phyloP scores from a whole-genome alignment of 495 filamentous ascomycete genomes.

The Penicillium subrubescens region DNA sequence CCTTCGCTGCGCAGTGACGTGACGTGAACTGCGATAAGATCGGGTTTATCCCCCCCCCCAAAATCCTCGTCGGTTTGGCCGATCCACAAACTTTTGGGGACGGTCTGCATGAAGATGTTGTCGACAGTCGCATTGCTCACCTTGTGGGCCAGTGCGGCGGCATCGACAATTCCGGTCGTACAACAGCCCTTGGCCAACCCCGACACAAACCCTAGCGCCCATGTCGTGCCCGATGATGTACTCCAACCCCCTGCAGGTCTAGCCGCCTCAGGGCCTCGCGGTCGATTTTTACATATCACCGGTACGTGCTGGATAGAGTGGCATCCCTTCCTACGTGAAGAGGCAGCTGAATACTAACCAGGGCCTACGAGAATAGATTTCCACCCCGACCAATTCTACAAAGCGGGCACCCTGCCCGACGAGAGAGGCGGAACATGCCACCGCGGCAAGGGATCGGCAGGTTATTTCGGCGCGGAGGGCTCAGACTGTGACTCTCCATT shows the following conservation, averaged over 20 bases:
- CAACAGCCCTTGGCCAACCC: conserved; percentile 20
- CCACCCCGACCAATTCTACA: conserved; percentile 87
- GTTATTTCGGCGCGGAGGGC: conserved; percentile 79
- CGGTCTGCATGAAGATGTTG: conserved; percentile 18
- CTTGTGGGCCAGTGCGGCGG: conserved; percentile 16
- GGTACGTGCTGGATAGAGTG: conserved; percentile 53
- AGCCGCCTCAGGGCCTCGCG: conserved; percentile 37
- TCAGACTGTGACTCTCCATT: conserved; percentile 86
- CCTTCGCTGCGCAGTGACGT: conserved; percentile 3
- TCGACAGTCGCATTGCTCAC: conserved; percentile 22
- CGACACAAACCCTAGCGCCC: conserved; percentile 3
- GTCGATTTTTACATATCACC: conserved; percentile 92
- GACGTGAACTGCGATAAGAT: conserved; percentile 2
- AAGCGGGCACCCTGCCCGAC: conserved; percentile 68
- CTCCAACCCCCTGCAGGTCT: neutral
- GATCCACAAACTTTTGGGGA: neutral
- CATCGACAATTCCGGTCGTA: conserved; percentile 19
- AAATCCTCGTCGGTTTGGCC: neutral
- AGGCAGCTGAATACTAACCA: conserved; percentile 7
- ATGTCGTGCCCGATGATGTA: neutral
- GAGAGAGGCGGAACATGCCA: conserved; percentile 72
- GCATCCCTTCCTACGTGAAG: neutral
- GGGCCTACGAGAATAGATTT: conserved; percentile 59
- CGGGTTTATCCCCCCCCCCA: neutral
- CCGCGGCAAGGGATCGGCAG: conserved; percentile 72